These are phyloP conservation scores for Globisporangium paroecandrum DNA, from an alignment of 352 stramenopile species.

Conservation along the genomic window DNA sequence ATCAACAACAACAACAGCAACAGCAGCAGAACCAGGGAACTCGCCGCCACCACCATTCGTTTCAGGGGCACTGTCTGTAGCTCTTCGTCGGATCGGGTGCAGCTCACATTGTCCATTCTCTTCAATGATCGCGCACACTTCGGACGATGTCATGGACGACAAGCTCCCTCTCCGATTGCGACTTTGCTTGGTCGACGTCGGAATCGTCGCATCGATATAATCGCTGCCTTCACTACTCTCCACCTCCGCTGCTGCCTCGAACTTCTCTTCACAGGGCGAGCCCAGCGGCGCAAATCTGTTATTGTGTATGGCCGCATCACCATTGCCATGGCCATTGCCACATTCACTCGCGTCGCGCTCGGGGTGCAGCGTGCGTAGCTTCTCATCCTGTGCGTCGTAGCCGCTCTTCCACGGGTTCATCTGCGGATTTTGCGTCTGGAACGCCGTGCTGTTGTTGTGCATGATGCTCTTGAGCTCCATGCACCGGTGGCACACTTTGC, in stretches of 20 bases:
- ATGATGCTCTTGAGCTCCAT: slow-evolving; percentile 46
- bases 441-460: slow-evolving; percentile 29
- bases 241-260: background rate
- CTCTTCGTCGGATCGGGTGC: background rate
- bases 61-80: background rate
- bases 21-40: background rate
- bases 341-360: background rate
- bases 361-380: slow-evolving; percentile 1
- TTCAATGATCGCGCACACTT: slow-evolving; percentile 18
- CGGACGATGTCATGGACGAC: slow-evolving; percentile 32
- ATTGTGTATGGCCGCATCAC: background rate
- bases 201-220: background rate
- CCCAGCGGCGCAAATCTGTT: background rate
- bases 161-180: background rate
- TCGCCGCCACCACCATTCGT: background rate
- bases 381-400: background rate
- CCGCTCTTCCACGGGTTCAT: background rate
- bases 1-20: background rate
- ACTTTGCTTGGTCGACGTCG: background rate
- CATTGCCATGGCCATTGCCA: background rate
- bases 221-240: background rate
- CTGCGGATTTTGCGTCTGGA: slow-evolving; percentile 18
- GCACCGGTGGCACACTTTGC: slow-evolving; percentile 61
- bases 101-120: background rate
- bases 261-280: slow-evolving; percentile 5